Base-by-base conservation (phyloP, 75 land plant genomes). In the Selaginella moellendorffii region DNA sequence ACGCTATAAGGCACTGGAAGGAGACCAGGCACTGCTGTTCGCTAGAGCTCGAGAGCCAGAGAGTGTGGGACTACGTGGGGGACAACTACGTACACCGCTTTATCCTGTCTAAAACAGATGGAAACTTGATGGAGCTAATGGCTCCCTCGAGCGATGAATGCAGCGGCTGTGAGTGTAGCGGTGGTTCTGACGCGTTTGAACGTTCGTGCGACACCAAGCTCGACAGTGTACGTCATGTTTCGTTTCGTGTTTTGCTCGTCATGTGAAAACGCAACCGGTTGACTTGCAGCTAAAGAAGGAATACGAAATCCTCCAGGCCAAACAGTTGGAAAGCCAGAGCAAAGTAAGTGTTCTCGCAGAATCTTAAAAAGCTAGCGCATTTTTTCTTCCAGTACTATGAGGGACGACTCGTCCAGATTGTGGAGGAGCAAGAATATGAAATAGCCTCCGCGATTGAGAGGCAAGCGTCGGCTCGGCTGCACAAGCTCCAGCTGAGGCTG, bases 301-400 rank as follows among this genome's bases (percentile, higher is more conserved):
- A 21, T 56, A 56, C n/a, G n/a, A 56, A 2, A 21, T 2, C 59
- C 19, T 56, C 17, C 24, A 8, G n/a, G n/a, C 59, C 8, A 9
- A 2, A 8, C 59, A 56, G n/a, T 24, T 19, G 2, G 59, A 56
- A 25, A 56, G 59, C 19, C 59, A 56, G n/a, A 56, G 59, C 5
- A 56, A 56, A 19, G 59, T 56, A 56, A 5, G 5, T 5, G 8
- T 56, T 21, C 8, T 56, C 2, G 8, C 8, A 2, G 5, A 8
- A 36, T 36, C 5, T 36, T 5, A 36, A 14, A 36, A 14, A 36
- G 46, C 5, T 5, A 36, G 46, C 46, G 2, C 19, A 56, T 56
- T 56, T 56, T 56, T 56, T 9, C 19, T 56, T 24, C 2, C 59
- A 56, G 59, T 56, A 56, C n/a, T 56, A 56, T 56, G 59, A 56